phyloP scores from a whole-genome alignment of 768 basidiomycete species.

The Lyophyllum decastes region DNA sequence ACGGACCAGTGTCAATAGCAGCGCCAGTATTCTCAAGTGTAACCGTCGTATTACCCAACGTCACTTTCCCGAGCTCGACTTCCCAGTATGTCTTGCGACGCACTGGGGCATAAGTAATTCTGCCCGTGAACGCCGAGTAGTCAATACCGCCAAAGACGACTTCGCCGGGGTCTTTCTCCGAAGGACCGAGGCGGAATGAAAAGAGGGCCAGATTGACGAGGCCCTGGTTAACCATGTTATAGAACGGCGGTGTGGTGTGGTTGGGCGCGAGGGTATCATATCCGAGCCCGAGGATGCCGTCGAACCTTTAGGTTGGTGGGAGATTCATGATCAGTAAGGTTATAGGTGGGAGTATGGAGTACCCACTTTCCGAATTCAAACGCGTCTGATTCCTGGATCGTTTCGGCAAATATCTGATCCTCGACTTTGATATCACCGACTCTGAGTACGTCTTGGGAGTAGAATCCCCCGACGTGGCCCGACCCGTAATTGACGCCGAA shows the following conservation, averaged over 20 bases:
- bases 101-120: constrained; percentile 84
- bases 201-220: constrained; percentile 90
- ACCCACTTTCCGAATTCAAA: constrained; percentile 95
- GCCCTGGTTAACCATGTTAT: constrained; percentile 82
- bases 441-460: constrained; percentile 76
- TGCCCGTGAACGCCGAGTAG: constrained; percentile 69
- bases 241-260: constrained; percentile 90
- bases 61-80: constrained; percentile 41
- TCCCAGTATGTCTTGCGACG: constrained; percentile 98
- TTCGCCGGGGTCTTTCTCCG: constrained; percentile 88
- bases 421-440: constrained; percentile 84
- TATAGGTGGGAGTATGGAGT: neutral
- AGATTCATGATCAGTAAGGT: neutral
- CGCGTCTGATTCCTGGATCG: constrained; percentile 92
- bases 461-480: constrained; percentile 95
- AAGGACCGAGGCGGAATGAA: constrained; percentile 88
- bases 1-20: neutral
- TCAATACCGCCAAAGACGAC: constrained; percentile 93
- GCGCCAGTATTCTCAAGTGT: neutral
- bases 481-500: constrained; percentile 95
- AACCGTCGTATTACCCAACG: neutral
- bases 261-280: constrained; percentile 97
- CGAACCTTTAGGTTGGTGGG: constrained; percentile 64
- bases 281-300: constrained; percentile 91
- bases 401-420: constrained; percentile 90